Base-by-base conservation (phyloP, 2,329 filamentous ascomycete genomes). In the Penicillium sp. region DNA sequence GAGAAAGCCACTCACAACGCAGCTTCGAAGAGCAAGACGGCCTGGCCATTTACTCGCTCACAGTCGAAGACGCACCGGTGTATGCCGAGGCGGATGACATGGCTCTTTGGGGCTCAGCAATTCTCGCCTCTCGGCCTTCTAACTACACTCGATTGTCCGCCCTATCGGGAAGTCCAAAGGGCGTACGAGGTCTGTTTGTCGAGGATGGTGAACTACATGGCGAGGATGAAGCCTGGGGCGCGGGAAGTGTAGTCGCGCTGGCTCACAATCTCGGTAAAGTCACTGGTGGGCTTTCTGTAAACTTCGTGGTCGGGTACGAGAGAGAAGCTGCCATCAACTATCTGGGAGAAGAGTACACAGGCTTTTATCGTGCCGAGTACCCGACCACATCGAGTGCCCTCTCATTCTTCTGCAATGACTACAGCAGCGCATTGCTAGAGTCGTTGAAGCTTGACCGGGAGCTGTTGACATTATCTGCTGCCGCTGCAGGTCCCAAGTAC, bases 261-360 rank as follows among this genome's bases (percentile, higher is more conserved):
- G 60, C 68, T 13, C 70, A 74, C 43, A 66, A 73, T 43, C 55
- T 74, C 15, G 70, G 69, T 3, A 53, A 45, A 5, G 56, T 71
- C 22, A 57, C 51, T 13, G 55, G 54, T 4, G 43, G 41, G 3
- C 44, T 53, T 8, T 67, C 66, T 3, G 65, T 72, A 8, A 69
- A 61, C 12, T 75, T 73, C 51, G 71, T 64, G 2, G 64, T 74
- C 24, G 72, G 71, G 1, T 69, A 72, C 46, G 68, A 69, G 39
- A 62, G 71, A 38, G 61, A 70, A 32, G 54, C 66, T 4, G 68
- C 68, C 0, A 65, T 75, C 56, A 69, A 71, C 48, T 74, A 73
- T 45, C 55, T 72, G 3, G 68, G 67, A 31, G 61, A 62, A n/a
- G 49, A 65, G 19, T 66, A 71, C 34, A 71, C 69, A 1, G 64